These are phyloP conservation scores for Coniochaeta sp. DNA, from an alignment of 2,329 filamentous ascomycete genomes.

Conservation along the genomic window DNA sequence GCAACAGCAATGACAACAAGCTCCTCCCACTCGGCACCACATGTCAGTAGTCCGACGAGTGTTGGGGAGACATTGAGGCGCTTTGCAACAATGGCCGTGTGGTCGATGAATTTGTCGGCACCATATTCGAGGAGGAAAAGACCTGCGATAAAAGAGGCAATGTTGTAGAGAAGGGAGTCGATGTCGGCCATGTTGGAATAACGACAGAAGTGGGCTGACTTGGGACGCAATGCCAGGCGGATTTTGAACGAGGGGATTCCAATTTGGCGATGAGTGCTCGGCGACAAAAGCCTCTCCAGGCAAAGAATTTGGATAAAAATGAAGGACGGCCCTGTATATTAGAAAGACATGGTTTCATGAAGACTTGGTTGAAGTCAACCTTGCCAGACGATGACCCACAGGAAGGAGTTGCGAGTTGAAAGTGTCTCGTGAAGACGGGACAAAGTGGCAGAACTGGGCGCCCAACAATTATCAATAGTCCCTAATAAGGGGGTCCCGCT, in stretches of 20 bases:
- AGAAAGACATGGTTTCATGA: background rate
- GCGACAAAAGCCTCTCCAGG: background rate
- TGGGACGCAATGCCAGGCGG: background rate
- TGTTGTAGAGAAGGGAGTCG: conserved; percentile 29
- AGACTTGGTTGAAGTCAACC: too few relatives aligned
- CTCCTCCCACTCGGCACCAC: conserved; percentile 47
- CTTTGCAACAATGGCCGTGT: conserved; percentile 36
- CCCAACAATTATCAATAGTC: background rate
- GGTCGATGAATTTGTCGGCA: conserved; percentile 43
- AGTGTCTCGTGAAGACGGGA: too few relatives aligned
- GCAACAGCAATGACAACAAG: conserved; percentile 40
- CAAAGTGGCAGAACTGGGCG: background rate
- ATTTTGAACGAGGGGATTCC: conserved; percentile 16
- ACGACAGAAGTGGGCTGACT: background rate
- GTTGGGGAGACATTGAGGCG: conserved; percentile 35
- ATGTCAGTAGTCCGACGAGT: conserved; percentile 40
- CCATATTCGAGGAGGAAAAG: conserved; percentile 42
- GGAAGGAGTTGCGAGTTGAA: too few relatives aligned
- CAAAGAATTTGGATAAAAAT: background rate
- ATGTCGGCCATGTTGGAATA: conserved; percentile 23
- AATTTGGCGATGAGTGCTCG: background rate
- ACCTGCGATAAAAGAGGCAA: conserved; percentile 30
- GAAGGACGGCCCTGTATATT: background rate
- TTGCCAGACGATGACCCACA: too few relatives aligned
- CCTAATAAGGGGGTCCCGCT: background rate